Evolutionary conservation across 768 basidiomycete species (phyloP), one percentile per base, ranked within the genome.

Genomic region (Russula compacta): DNA sequence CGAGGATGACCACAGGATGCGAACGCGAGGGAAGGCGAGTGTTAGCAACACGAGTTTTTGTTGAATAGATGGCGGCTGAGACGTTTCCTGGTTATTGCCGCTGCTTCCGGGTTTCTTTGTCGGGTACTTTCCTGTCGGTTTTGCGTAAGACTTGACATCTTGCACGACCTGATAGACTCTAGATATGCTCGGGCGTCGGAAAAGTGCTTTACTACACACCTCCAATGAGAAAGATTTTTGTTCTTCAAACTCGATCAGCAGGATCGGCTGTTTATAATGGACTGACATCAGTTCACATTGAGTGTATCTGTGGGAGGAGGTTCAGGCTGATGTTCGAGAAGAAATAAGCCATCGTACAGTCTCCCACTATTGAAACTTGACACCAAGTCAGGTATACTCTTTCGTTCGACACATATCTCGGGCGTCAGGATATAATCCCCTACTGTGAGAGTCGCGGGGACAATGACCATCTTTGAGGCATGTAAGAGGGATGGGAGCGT

Each of bases 211-310:
- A 12, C 19, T 14, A 70, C 78, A 56, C 61, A 90, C 94, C 73
- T 94, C 89, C 11, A 98, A 79, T 0, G 89, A 88, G 72, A 98
- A 97, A 0, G 92, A 85, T 67, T 95, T 98, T 72, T 97, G 89
- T 74, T 98, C 93, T 70, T 98, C 95, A 64, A 98, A 98, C 70
- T 99, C 95, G 67, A 98, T 97, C 10, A 98, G 77, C 15, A 99
- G 77, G 55, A 99, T 79, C 0, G 95, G 95, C 19, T 88, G 84
- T 73, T 93, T 97, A 76, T 99, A 98, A 71, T 98, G 89, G 15
- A 86, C 87, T 0, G 90, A 93, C 95, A 99, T 98, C 21, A 92
- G 71, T 73, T 98, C 95, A 75, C 95, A 98, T 69, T 99, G 97
- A 0, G 93, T 90, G 71, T 95, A 97, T 61, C 95, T 98, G 66